Evolutionary conservation across 805 yeast species (phyloP).

Genomic region (Ogataea nonfermentans): DNA sequence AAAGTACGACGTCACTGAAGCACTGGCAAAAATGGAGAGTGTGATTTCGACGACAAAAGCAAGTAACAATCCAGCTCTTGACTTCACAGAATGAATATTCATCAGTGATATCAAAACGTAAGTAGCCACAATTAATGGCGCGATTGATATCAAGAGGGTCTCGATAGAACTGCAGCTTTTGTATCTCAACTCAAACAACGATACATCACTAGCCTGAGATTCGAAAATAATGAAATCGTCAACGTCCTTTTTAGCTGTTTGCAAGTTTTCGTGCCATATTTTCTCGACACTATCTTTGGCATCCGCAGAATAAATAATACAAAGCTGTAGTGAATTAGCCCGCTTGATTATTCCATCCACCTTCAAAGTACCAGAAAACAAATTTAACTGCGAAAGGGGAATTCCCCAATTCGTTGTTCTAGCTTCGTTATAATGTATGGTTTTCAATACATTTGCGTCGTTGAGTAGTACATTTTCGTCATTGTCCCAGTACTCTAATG

Average conservation of each 20-base stretch:
- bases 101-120: slow-evolving; percentile 37
- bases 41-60: slow-evolving; percentile 43
- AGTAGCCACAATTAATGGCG: slow-evolving; percentile 23
- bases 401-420: slow-evolving; percentile 24
- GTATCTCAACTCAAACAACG: slow-evolving; percentile 18
- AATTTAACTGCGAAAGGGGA: slow-evolving; percentile 27
- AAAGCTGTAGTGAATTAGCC: slow-evolving; percentile 39
- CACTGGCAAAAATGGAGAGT: slow-evolving; percentile 42
- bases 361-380: slow-evolving; percentile 40
- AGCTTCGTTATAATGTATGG: slow-evolving; percentile 36
- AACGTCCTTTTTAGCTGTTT: slow-evolving; percentile 13
- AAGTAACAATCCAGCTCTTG: slow-evolving; percentile 43
- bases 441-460: slow-evolving; percentile 38
- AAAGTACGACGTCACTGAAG: slow-evolving; percentile 40
- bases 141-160: slow-evolving; percentile 7
- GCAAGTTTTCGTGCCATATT: slow-evolving; percentile 35
- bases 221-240: slow-evolving; percentile 5
- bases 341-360: slow-evolving; percentile 43
- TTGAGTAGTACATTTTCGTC: slow-evolving; percentile 24
- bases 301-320: slow-evolving; percentile 30
- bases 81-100: slow-evolving; percentile 42
- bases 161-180: slow-evolving; percentile 23
- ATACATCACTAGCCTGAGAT: slow-evolving; percentile 7
- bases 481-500: slow-evolving; percentile 45
- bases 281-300: slow-evolving; percentile 20